Evolutionary conservation across 164 flowering plant genomes (phyloP), one percentile per base, ranked within the genome.

Genomic region (Umbilicus rupestris): DNA sequence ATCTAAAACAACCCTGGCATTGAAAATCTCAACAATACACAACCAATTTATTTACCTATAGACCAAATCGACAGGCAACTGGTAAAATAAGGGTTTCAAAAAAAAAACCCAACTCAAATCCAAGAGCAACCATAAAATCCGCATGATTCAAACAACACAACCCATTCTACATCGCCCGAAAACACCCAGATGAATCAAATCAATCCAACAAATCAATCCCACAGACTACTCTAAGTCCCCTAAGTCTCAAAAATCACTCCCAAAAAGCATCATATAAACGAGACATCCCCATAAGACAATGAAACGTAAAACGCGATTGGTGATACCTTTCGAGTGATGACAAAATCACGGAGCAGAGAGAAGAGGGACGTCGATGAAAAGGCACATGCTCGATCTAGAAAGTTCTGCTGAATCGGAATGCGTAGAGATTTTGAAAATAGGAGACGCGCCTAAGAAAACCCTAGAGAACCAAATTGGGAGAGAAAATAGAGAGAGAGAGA

Each of bases 391-490:
- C 24, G 60, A 55, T 55, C 60, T 55, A 28, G 60, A 55, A 29
- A 55, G 19, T 28, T 55, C 33, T 12, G 31, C 7, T 1, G 3
- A 52, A 52, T 52, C 58, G 58, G 8, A 26, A 17, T n/a, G 20
- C 15, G 1, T 16, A 1, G 55, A 55, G 60, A 55, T 55, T 55
- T 55, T 55, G 33, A 55, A 55, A 55, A 28, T 19, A 10, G 33
- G 33, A 2, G 33, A 55, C 60, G 33, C 60, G 60, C 60, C 72
- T 65, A 45, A 28, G 57, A n/a, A 69, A 78, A 72, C 78, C 79
- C 78, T 70, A 79, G 57, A 47, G 68, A 73, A 73, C 74, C 73
- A 71, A 35, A 17, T 26, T 16, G 60, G 22, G 35, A 41, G 60
- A 66, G 69, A 63, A 64, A 46, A 31, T n/a, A 41, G 63, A 44